Conservation (phyloP, 2,329 filamentous ascomycete genomes). For the Curvularia verruculosa region DNA sequence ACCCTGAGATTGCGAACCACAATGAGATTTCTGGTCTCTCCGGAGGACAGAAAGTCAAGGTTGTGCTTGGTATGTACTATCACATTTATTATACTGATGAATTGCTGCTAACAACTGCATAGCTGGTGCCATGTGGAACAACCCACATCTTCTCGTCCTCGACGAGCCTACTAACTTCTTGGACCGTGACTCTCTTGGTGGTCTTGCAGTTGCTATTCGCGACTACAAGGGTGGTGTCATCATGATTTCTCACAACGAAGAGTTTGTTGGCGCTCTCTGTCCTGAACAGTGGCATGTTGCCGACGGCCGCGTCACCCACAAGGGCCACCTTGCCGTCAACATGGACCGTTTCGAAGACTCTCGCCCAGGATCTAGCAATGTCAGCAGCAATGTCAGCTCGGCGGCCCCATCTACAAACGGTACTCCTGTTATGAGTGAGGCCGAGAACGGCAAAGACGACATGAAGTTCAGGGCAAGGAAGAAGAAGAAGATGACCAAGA, state of each 20-base stretch:
- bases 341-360: slow-evolving; percentile 88
- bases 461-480: slow-evolving; percentile 92
- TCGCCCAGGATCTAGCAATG: slow-evolving; percentile 66
- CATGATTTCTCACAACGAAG: slow-evolving; percentile 99
- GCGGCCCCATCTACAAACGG: slow-evolving; percentile 54
- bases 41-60: slow-evolving; percentile 98
- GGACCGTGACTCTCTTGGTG: slow-evolving; percentile 95
- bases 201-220: slow-evolving; percentile 94
- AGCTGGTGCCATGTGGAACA: slow-evolving; percentile 97
- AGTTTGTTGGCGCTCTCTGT: slow-evolving; percentile 95
- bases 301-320: slow-evolving; percentile 84
- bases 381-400: slow-evolving; percentile 52
- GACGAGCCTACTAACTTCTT: slow-evolving; percentile 99
- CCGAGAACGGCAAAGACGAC: slow-evolving; percentile 74
- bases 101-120: slow-evolving; percentile 15
- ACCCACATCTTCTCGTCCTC: slow-evolving; percentile 93
- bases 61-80: slow-evolving; percentile 70
- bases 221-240: slow-evolving; percentile 98
- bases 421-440: slow-evolving; percentile 78
- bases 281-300: slow-evolving; percentile 96
- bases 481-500: slow-evolving; percentile 99
- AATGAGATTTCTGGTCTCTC: slow-evolving; percentile 96
- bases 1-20: slow-evolving; percentile 98
- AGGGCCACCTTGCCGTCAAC: slow-evolving; percentile 74
- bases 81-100: neutral